These are phyloP conservation scores for Lonicera japonica DNA, from an alignment of 129 eudicot genomes.

Conservation along the genomic window DNA sequence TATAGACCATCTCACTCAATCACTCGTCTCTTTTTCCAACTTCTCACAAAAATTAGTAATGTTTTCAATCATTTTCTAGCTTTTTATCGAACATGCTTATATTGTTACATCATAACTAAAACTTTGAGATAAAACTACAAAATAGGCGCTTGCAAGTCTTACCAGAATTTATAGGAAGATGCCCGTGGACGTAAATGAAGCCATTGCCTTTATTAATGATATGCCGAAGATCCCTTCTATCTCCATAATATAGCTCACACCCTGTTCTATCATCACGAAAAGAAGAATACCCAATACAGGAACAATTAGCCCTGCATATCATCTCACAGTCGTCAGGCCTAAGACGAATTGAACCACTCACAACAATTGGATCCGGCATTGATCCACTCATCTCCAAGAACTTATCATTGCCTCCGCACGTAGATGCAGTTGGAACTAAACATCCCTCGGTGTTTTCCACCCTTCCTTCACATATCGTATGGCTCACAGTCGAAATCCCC, in stretches of 20 bases:
- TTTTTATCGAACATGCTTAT: no score
- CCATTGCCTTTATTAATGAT: no score
- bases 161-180: no score
- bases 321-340: not conserved
- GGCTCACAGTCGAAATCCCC: not conserved
- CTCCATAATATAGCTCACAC: not conserved
- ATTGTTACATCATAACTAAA: no score
- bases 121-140: no score
- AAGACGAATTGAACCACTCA: not conserved
- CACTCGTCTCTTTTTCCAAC: no score
- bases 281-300: not conserved
- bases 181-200: no score
- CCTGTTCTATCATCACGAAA: not conserved
- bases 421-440: not conserved
- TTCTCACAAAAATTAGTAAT: no score
- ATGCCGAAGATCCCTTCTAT: no score
- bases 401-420: not conserved
- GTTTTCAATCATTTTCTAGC: no score
- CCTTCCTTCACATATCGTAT: not conserved
- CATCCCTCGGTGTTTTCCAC: not conserved
- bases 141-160: no score
- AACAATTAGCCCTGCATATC: slow-evolving; percentile 2
- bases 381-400: slow-evolving; percentile 8
- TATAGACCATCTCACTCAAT: no score
- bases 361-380: not conserved